These are phyloP conservation scores for Serpula lacrymans DNA, from an alignment of 768 basidiomycete genomes.

Conservation along the genomic window DNA sequence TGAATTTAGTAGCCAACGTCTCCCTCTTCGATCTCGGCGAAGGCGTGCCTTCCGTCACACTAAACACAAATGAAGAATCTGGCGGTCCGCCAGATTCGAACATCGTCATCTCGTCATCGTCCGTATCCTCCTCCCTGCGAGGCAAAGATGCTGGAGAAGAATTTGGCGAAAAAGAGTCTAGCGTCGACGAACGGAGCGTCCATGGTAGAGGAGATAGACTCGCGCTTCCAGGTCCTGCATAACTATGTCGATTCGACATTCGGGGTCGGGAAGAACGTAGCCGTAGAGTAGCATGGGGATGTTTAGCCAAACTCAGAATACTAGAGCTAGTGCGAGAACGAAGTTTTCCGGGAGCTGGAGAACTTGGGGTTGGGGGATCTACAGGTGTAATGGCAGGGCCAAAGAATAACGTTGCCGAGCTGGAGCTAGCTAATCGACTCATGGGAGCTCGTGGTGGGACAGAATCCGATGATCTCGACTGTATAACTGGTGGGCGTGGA, in stretches of 20 bases:
- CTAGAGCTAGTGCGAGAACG: conserved; percentile 19
- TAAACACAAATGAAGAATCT: conserved; percentile 55
- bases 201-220: conserved; percentile 24
- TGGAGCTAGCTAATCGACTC: conserved; percentile 47
- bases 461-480: conserved; percentile 18
- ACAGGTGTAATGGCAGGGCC: conserved; percentile 36
- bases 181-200: conserved; percentile 34
- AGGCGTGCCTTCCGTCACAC: conserved; percentile 53
- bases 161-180: conserved; percentile 42
- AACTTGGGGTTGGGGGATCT: conserved; percentile 3
- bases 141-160: conserved; percentile 43
- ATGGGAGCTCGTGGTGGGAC: conserved; percentile 36
- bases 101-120: conserved; percentile 56
- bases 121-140: conserved; percentile 23
- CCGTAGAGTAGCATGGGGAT: conserved; percentile 5
- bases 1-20: conserved; percentile 63
- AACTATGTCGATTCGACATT: conserved; percentile 57
- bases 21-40: conserved; percentile 43
- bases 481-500: conserved; percentile 27
- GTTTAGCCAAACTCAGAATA: conserved; percentile 12
- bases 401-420: conserved; percentile 67
- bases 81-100: conserved; percentile 42
- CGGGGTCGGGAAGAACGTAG: conserved; percentile 22
- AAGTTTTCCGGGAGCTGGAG: conserved; percentile 15
- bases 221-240: conserved; percentile 48